These are phyloP conservation scores for Aspergillus cejpii DNA, from an alignment of 2,329 filamentous ascomycete species.

Conservation along the genomic window DNA sequence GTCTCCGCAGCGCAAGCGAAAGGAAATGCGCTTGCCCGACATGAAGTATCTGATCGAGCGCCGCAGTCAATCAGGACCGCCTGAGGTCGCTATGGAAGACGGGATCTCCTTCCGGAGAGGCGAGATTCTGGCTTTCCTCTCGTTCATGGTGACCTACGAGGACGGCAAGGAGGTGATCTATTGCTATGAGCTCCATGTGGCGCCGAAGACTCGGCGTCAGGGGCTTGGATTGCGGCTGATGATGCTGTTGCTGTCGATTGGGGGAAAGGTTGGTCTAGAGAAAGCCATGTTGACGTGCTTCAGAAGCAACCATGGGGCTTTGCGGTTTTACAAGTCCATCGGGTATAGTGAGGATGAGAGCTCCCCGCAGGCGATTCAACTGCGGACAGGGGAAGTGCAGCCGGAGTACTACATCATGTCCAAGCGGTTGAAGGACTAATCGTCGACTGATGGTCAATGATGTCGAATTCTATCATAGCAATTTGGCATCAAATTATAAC, in stretches of 20 bases:
- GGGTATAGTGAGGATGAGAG: constrained; percentile 50
- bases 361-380: constrained; percentile 45
- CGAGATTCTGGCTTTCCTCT: constrained; percentile 41
- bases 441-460: not conserved
- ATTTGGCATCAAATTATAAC: constrained; percentile 6
- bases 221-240: constrained; percentile 50
- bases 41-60: constrained; percentile 54
- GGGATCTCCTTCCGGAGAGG: not conserved
- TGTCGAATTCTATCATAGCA: not conserved
- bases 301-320: constrained; percentile 44
- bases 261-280: constrained; percentile 41
- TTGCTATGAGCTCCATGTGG: constrained; percentile 57
- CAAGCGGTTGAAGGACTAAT: constrained; percentile 32
- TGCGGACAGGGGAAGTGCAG: constrained; percentile 46
- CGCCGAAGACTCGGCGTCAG: constrained; percentile 38
- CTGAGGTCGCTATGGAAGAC: not conserved
- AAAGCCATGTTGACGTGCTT: constrained; percentile 59
- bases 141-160: constrained; percentile 54
- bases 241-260: constrained; percentile 44
- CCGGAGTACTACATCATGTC: constrained; percentile 51
- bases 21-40: constrained; percentile 53
- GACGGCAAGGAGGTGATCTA: constrained; percentile 53
- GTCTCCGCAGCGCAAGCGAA: constrained; percentile 47
- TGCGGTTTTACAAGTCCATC: constrained; percentile 45
- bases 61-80: constrained; percentile 1